Evolutionary conservation across 495 filamentous ascomycete genomes (phyloP).

Genomic region (Penicillium argentinense): DNA sequence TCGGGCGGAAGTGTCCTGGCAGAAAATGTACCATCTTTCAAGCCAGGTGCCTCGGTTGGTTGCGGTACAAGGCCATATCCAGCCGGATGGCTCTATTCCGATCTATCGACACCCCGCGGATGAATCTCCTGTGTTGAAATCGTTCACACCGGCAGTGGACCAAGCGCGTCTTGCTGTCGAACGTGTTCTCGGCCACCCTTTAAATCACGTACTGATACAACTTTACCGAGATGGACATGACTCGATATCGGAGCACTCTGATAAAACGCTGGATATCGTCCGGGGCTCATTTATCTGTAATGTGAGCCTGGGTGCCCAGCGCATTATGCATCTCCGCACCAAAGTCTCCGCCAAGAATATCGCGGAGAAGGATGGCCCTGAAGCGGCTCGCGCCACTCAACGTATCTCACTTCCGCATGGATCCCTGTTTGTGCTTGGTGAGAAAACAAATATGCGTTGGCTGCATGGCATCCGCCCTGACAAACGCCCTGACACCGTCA

Average conservation of each 20-base stretch:
- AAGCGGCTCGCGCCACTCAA: conserved; percentile 51
- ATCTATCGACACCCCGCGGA: conserved; percentile 94
- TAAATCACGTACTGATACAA: conserved; percentile 94
- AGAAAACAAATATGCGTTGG: conserved; percentile 80
- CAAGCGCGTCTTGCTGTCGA: conserved; percentile 67
- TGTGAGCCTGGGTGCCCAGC: conserved; percentile 85
- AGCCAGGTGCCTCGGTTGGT: conserved; percentile 94
- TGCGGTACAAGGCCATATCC: conserved; percentile 77
- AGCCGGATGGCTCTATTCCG: conserved; percentile 73
- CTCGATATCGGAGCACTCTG: conserved; percentile 94
- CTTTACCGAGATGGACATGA: conserved; percentile 89
- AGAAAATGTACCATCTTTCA: conserved; percentile 87
- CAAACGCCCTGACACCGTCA: conserved; percentile 66
- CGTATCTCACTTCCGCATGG: conserved; percentile 82
- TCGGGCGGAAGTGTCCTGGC: conserved; percentile 78
- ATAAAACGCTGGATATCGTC: conserved; percentile 93
- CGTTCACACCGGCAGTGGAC: conserved; percentile 72
- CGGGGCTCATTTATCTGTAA: conserved; percentile 83
- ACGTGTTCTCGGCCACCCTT: conserved; percentile 67
- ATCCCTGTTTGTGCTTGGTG: conserved; percentile 80
- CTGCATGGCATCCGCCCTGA: conserved; percentile 88
- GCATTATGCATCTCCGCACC: conserved; percentile 85
- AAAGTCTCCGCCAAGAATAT: conserved; percentile 56
- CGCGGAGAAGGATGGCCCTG: conserved; percentile 8
- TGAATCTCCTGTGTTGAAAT: conserved; percentile 74